Evolutionary conservation across 1,284 basidiomycete genomes (phyloP), one percentile per base, ranked within the genome.

Genomic region (Apiotrichum mycotoxinovorans): DNA sequence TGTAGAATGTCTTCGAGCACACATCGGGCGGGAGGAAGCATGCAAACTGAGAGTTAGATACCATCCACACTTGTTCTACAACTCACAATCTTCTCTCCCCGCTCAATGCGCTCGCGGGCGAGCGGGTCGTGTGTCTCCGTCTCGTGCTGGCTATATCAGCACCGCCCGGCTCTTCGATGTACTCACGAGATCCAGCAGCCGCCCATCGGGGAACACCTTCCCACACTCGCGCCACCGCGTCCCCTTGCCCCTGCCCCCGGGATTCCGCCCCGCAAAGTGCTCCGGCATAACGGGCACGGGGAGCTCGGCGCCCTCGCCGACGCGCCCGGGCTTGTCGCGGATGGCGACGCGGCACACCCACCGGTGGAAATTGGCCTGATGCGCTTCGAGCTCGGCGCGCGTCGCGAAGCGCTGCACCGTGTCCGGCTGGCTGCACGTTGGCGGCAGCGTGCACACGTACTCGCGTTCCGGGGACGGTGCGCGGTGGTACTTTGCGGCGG

Each of bases 71-170:
- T 25, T 23, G 52, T 44, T 26, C 49, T 3, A 15, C 45, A 35
- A 83, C 89, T 56, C 67, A 91, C 91, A 51, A 88, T 93, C 76
- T 88, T 91, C 71, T 92, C 87, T n/a, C 91, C 91, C 50, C 87
- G 81, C 30, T 90, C 87, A 68, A 85, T 85, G 30, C 84, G 80
- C 47, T 90, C 77, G 11, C 83, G 83, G 23, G 87, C 84, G 20
- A 93, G 77, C 3, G 89, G 85, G 73, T 94, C 89, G 64, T 95
- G 91, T 61, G 86, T 89, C 78, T 95, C 91, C 18, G 85, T 87
- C 63, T 89, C 83, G 77, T 95, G 91, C 87, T 92, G 69, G 12
- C 47, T 47, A 58, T 40, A 60, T 47, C 44, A 30, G 15, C 37
- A 35, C 43, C 54, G 10, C 42, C 46, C 26, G 18, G 14, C 18